Conservation (phyloP, 1,284 basidiomycete genomes). For the Moesziomyces sp. region DNA sequence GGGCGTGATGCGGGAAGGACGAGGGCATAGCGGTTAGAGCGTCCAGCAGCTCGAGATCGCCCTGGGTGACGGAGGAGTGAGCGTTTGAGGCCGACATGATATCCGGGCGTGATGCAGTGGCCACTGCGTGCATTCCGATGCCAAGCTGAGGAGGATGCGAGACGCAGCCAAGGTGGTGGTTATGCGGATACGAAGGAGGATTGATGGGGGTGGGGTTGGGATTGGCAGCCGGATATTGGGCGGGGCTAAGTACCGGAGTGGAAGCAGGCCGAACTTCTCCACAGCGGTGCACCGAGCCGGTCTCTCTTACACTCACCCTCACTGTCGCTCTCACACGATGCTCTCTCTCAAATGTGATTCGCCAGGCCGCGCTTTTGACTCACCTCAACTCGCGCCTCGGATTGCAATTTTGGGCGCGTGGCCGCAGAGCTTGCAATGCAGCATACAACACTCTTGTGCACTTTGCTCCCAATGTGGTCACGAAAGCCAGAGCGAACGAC, state of each 20-base stretch:
- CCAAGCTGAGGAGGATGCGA: background rate
- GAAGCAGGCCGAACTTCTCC: background rate
- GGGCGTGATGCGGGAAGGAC: slow-evolving; percentile 37
- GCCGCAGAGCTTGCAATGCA: no score
- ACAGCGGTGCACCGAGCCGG: no score
- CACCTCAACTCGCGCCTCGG: no score
- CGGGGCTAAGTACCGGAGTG: slow-evolving; percentile 11
- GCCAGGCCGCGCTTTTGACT: no score
- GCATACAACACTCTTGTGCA: no score
- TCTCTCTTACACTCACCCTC: no score
- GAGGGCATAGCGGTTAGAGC: slow-evolving; percentile 50
- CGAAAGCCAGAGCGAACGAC: background rate
- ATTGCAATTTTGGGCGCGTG: no score
- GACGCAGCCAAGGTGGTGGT: background rate
- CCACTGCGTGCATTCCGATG: slow-evolving; percentile 20
- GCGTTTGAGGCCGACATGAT: slow-evolving; percentile 39
- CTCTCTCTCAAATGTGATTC: no score
- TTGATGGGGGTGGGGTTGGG: background rate
- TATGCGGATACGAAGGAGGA: background rate
- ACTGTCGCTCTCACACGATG: no score
- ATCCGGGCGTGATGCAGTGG: slow-evolving; percentile 11
- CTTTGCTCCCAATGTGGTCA: no score
- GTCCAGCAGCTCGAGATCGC: slow-evolving; percentile 55
- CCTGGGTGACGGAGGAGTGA: slow-evolving; percentile 34
- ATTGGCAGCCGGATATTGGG: slow-evolving; percentile 14